phyloP scores from a whole-genome alignment of 78 protist genomes.

The Andalucia godoyi region DNA sequence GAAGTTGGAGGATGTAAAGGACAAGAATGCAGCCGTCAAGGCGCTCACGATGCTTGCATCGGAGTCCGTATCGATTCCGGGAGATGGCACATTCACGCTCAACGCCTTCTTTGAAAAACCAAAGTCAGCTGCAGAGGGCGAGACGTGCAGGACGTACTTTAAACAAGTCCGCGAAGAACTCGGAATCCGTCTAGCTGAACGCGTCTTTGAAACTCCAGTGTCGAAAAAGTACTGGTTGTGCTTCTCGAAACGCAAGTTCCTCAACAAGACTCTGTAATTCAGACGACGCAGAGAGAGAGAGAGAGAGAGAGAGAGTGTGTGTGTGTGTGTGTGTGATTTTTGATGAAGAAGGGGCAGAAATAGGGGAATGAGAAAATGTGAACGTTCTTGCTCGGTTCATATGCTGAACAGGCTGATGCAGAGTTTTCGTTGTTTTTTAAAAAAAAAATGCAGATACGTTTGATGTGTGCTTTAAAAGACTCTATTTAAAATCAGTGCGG shows the following conservation, averaged over 20 bases:
- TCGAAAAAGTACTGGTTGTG: conserved; percentile 68
- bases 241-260: conserved; percentile 66
- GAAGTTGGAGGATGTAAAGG: neutral
- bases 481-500: no score
- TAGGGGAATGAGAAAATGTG: no score
- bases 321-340: no score
- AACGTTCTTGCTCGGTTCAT: no score
- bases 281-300: no score
- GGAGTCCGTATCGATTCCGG: conserved; percentile 68
- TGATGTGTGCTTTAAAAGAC: no score
- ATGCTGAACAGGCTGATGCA: no score
- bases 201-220: conserved; percentile 27
- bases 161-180: conserved; percentile 70
- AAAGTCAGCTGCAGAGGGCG: neutral
- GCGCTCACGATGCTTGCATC: conserved; percentile 44
- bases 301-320: no score
- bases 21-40: conserved; percentile 41
- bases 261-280: conserved; percentile 38
- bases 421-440: no score
- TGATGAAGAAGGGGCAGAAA: no score
- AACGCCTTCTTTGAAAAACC: neutral
- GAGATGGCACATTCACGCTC: conserved; percentile 61
- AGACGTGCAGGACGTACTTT: conserved; percentile 27
- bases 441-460: no score
- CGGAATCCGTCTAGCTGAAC: conserved; percentile 37